phyloP scores from a whole-genome alignment of 768 basidiomycete genomes.

The Pulveroboletus sp. region DNA sequence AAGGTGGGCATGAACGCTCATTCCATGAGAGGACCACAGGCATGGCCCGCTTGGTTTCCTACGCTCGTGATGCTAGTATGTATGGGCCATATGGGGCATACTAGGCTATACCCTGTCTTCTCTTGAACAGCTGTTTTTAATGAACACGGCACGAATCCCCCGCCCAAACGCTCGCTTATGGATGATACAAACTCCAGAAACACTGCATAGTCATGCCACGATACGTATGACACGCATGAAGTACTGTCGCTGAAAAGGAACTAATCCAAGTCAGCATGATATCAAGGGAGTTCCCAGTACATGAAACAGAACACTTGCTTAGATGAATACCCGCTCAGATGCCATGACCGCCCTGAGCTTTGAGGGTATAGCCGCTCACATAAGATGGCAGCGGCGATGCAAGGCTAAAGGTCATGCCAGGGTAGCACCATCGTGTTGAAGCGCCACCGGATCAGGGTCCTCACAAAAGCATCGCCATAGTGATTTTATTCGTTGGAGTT shows the following conservation, averaged over 20 bases:
- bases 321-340: conserved; percentile 39
- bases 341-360: conserved; percentile 78
- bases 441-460: too few relatives aligned
- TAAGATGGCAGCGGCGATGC: conserved; percentile 70
- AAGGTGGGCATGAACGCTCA: conserved; percentile 52
- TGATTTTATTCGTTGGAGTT: too few relatives aligned
- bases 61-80: background rate
- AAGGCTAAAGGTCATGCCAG: too few relatives aligned
- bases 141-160: too few relatives aligned
- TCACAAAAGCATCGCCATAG: too few relatives aligned
- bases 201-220: background rate
- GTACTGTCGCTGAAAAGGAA: background rate
- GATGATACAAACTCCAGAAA: too few relatives aligned
- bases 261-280: too few relatives aligned
- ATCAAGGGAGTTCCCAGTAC: too few relatives aligned
- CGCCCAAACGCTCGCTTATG: background rate
- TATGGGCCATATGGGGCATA: background rate
- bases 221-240: background rate
- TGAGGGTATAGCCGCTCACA: conserved; percentile 77
- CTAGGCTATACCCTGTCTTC: background rate
- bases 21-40: conserved; percentile 7
- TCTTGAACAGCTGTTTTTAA: background rate
- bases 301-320: too few relatives aligned
- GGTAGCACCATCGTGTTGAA: too few relatives aligned
- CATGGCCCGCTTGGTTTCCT: background rate